phyloP scores from a whole-genome alignment of 148 eudicot genomes.

The Silene uniflora region DNA sequence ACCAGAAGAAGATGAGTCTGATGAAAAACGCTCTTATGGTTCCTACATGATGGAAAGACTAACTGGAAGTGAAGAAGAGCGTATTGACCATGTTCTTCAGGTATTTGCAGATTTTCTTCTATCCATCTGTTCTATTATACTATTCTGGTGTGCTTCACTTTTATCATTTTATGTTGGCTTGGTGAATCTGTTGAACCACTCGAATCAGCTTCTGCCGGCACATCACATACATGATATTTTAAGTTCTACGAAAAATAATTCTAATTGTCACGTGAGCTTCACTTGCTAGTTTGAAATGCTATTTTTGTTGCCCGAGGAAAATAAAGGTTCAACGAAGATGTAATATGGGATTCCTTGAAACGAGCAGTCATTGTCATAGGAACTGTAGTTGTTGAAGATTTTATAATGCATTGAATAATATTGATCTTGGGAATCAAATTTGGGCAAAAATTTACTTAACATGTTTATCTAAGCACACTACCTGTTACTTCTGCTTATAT shows the following conservation, averaged over 20 bases:
- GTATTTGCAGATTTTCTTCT: conserved; percentile 27
- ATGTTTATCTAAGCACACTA: neutral
- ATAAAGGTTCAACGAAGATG: neutral
- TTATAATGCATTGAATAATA: neutral
- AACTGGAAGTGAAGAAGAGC: conserved; percentile 69
- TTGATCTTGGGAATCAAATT: neutral
- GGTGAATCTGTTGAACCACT: conserved; percentile 8
- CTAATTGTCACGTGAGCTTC: no score
- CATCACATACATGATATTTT: conserved; percentile 9
- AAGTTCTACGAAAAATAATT: neutral
- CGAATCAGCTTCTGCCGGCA: neutral
- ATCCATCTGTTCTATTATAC: neutral
- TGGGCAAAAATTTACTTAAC: neutral
- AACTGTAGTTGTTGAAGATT: neutral
- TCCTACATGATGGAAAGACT: conserved; percentile 89
- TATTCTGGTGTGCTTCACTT: neutral
- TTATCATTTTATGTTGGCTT: neutral
- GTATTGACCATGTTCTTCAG: conserved; percentile 89
- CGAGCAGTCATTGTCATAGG: neutral
- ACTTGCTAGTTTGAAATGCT: neutral
- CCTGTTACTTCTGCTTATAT: neutral
- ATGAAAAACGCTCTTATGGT: conserved; percentile 72
- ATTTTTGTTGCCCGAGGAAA: conserved; percentile 1
- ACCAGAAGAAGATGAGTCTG: conserved; percentile 41
- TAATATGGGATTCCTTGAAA: neutral